phyloP scores from a whole-genome alignment of 257 asterid genomes.

The Solanum peruvianum region DNA sequence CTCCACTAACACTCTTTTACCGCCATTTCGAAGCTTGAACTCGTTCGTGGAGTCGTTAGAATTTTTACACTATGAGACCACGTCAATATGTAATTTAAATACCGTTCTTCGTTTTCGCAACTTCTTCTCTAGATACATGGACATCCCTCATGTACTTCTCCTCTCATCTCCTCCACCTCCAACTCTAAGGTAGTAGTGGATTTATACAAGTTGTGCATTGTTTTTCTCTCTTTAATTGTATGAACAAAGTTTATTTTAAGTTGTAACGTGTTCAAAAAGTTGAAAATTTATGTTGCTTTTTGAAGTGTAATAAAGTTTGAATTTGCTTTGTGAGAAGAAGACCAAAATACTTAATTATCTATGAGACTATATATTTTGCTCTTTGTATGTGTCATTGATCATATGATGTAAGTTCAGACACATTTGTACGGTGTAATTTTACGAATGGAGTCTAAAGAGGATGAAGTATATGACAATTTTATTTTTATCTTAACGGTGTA shows the following conservation, averaged over 20 bases:
- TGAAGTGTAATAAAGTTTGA: neutral
- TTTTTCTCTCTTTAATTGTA: neutral
- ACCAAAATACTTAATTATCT: neutral
- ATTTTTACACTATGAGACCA: neutral
- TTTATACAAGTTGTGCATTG: neutral
- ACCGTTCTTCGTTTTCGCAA: neutral
- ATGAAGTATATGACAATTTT: neutral
- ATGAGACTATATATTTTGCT: neutral
- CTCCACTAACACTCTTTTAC: slow-evolving; percentile 21
- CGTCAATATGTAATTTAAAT: neutral
- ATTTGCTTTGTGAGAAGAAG: neutral
- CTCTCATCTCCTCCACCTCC: neutral
- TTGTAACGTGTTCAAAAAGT: neutral
- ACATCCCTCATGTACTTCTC: neutral
- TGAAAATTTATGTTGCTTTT: neutral
- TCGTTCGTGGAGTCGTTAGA: slow-evolving; percentile 8
- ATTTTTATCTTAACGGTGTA: accelerated
- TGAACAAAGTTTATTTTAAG: neutral
- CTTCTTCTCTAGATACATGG: neutral
- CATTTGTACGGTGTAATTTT: neutral
- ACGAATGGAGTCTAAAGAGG: neutral
- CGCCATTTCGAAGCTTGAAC: slow-evolving; percentile 20
- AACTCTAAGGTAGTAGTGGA: neutral
- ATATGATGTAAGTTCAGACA: neutral
- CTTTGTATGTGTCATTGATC: neutral